Evolutionary conservation across 2,329 filamentous ascomycete genomes (phyloP).

Genomic region (Diplocarpon mali): DNA sequence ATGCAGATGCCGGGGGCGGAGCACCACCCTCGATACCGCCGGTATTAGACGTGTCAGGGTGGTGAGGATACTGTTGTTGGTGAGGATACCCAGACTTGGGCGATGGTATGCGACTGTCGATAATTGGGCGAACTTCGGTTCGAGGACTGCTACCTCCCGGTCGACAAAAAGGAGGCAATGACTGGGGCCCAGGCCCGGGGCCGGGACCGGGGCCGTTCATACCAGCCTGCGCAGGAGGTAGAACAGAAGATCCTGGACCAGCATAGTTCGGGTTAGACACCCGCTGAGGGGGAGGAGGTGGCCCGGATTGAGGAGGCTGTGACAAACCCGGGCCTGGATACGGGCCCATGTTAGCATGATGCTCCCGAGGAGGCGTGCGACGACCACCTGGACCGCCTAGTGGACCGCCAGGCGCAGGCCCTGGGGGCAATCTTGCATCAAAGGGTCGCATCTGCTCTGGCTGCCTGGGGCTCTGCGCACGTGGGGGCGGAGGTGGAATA

Average conservation of each 20-base stretch:
- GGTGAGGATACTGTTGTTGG: constrained; percentile 67
- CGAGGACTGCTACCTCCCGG: constrained; percentile 57
- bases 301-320: constrained; percentile 40
- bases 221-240: constrained; percentile 32
- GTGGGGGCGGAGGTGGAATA: constrained; percentile 51
- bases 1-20: constrained; percentile 52
- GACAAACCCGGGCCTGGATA: constrained; percentile 24
- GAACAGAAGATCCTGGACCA: constrained; percentile 34
- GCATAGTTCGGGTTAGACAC: constrained; percentile 50
- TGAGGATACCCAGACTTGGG: constrained; percentile 78
- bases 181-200: constrained; percentile 13
- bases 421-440: constrained; percentile 32
- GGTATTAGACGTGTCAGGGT: constrained; percentile 41
- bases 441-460: constrained; percentile 60
- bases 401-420: constrained; percentile 46
- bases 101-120: constrained; percentile 83
- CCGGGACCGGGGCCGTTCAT: constrained; percentile 22
- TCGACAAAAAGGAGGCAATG: constrained; percentile 60
- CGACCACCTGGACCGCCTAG: constrained; percentile 44
- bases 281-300: constrained; percentile 37
- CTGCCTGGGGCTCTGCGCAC: constrained; percentile 56
- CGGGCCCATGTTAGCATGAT: constrained; percentile 24
- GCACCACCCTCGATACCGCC: constrained; percentile 44
- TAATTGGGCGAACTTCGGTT: constrained; percentile 70
- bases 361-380: constrained; percentile 40